Evolutionary conservation across 2,329 filamentous ascomycete genomes (phyloP), one percentile per base, ranked within the genome.

Genomic region (Ophiostoma ips): DNA sequence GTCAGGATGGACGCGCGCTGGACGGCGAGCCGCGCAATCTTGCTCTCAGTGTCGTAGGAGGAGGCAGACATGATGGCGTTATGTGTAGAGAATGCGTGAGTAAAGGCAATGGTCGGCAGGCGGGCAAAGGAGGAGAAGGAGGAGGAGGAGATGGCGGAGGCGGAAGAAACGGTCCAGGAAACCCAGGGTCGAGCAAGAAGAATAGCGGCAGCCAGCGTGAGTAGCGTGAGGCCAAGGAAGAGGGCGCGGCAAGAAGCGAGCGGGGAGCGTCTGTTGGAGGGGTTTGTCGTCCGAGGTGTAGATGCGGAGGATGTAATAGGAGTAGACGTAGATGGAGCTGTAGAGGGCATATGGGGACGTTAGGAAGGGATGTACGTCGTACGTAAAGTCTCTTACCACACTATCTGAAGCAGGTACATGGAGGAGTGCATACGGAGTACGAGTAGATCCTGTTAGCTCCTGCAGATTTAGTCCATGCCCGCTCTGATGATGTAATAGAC

Each of bases 21-120:
- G 51, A 95, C 89, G 54, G 89, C 88, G 40, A 95, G 79, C 64
- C 90, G 82, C 55, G 89, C 89, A 50, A 94, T 76, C 61, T 83
- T 73, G 59, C 92, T 79, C 71, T 95, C 89, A 56, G 81, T 78
- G 52, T 76, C 71, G 72, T 92, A 94, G 61, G 70, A 94, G 61
- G 70, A 71, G 56, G 56, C 58, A 53, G 60, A 44, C 37, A 50
- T 21, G n/a, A 11, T 35, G 11, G 28, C 19, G 19, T n/a, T 18
- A 3, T 16, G 4, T 28, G 24, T 16, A 16, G 35, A 10, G 15
- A 16, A 37, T n/a, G 15, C 10, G 19, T 12, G n/a, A 5, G 38
- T 28, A 28, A n/a, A 41, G 10, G 18, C 18, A 21, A 40, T 5
- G 18, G 37, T 40, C 38, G 38, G 21, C 19, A 24, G 21, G 21